A percentile compares a stretch with the other conserved stretches of the same genome.
These are phyloP conservation scores for Suhomyces kilbournensis DNA, from an alignment of 805 yeast species.

Conservation along the genomic window DNA sequence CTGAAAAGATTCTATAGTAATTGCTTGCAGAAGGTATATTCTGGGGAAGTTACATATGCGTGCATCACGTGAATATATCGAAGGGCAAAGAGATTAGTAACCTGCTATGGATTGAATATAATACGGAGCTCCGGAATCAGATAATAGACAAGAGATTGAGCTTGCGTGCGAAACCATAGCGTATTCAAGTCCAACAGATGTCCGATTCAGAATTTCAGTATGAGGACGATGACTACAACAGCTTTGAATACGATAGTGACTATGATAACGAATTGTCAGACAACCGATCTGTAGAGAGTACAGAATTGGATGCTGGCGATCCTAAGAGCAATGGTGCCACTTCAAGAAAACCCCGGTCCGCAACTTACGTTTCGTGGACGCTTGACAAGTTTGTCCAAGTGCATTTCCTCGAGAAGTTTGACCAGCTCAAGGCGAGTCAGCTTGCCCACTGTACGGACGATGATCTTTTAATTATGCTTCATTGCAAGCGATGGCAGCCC, in stretches of 20 bases:
- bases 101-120: background rate
- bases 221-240: conserved; percentile 2
- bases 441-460: conserved; percentile 28
- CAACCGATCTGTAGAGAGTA: background rate
- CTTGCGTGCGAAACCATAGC: background rate
- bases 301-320: background rate
- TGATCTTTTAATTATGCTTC: conserved; percentile 35
- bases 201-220: conserved; percentile 5
- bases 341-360: background rate
- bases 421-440: conserved; percentile 18
- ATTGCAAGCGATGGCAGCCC: conserved; percentile 37
- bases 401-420: conserved; percentile 21
- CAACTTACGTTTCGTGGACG: conserved; percentile 26
- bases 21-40: too few species aligned
- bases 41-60: background rate
- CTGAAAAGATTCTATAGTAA: too few species aligned
- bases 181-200: background rate
- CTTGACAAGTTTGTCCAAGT: conserved; percentile 22
- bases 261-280: conserved; percentile 11
- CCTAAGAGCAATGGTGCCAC: background rate
- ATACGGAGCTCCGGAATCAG: background rate
- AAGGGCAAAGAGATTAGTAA: background rate
- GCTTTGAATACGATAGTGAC: conserved; percentile 1
- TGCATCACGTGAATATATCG: background rate
- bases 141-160: background rate